These are phyloP conservation scores for Protomyces gravidus DNA, from an alignment of 1,139 yeast species.

Conservation along the genomic window DNA sequence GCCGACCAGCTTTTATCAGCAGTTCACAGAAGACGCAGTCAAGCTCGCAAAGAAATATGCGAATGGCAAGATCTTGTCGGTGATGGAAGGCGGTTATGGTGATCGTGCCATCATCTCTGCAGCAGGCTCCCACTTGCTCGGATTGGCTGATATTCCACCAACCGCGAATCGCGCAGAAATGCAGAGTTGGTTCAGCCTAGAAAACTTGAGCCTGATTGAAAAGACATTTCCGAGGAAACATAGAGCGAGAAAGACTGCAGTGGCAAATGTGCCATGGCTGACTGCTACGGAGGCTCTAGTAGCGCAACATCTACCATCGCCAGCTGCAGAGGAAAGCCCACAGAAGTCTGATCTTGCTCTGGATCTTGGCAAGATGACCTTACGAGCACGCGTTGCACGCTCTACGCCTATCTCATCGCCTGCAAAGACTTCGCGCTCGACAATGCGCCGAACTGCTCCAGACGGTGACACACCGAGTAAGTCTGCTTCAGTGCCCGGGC, in stretches of 20 bases:
- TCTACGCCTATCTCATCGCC: slow-evolving; percentile 15
- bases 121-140: slow-evolving; percentile 66
- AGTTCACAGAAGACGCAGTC: slow-evolving; percentile 68
- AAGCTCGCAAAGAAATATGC: slow-evolving; percentile 59
- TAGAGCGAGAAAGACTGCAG: not conserved
- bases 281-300: not conserved
- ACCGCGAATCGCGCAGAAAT: not conserved
- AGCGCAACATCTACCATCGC: not conserved
- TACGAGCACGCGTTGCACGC: slow-evolving; percentile 21
- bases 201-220: not conserved
- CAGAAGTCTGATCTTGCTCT: not conserved
- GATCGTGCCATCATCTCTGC: slow-evolving; percentile 81
- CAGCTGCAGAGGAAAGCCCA: not conserved
- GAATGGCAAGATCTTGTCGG: slow-evolving; percentile 60
- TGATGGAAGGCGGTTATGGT: slow-evolving; percentile 83
- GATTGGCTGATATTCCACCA: slow-evolving; percentile 38
- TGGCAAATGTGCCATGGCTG: slow-evolving; percentile 2
- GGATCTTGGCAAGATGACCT: slow-evolving; percentile 24
- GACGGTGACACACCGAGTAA: not conserved
- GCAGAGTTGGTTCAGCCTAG: slow-evolving; percentile 3
- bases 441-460: not conserved
- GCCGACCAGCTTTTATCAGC: slow-evolving; percentile 74
- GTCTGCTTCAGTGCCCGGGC: not conserved
- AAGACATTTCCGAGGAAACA: slow-evolving; percentile 9
- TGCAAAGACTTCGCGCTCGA: not conserved